Evolutionary conservation across 2,329 filamentous ascomycete genomes (phyloP).

Genomic region (Biscogniauxia sp.): DNA sequence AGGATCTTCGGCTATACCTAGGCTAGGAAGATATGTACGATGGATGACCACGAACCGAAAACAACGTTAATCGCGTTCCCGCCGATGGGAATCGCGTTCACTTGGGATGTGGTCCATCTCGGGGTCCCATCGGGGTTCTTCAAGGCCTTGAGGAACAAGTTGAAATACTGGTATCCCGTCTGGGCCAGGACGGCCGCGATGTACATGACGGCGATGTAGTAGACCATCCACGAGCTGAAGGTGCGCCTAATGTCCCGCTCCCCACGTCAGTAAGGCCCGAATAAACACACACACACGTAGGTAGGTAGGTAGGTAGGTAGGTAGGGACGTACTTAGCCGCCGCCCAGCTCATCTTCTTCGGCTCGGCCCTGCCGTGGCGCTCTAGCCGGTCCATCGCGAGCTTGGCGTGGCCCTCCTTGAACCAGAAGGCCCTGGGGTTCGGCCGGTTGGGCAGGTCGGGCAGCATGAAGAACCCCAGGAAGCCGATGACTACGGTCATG

Average conservation of each 20-base stretch:
- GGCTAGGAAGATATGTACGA: too few relatives aligned
- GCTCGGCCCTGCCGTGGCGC: conserved; percentile 43
- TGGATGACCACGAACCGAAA: conserved; percentile 30
- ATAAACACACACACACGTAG: background rate
- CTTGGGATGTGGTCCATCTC: conserved; percentile 41
- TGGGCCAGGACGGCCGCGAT: conserved; percentile 44
- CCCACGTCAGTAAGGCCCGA: background rate
- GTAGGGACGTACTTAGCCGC: conserved; percentile 33
- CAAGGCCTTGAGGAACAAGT: conserved; percentile 40
- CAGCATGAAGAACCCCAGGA: conserved; percentile 49
- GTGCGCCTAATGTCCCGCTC: conserved; percentile 32
- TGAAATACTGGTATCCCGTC: conserved; percentile 47
- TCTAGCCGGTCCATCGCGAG: conserved; percentile 43
- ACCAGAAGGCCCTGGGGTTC: conserved; percentile 44
- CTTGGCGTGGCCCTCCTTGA: conserved; percentile 39
- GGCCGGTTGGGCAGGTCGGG: conserved; percentile 42
- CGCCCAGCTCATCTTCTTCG: conserved; percentile 43
- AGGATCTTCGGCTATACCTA: background rate
- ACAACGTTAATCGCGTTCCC: conserved; percentile 47
- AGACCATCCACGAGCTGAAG: conserved; percentile 42
- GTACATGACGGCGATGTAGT: conserved; percentile 45
- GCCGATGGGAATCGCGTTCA: conserved; percentile 49
- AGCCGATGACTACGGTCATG: conserved; percentile 51
- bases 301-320: too few relatives aligned
- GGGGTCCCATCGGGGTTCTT: conserved; percentile 40